phyloP scores from a whole-genome alignment of 352 stramenopile genomes.

The Proteromonas lacertae region DNA sequence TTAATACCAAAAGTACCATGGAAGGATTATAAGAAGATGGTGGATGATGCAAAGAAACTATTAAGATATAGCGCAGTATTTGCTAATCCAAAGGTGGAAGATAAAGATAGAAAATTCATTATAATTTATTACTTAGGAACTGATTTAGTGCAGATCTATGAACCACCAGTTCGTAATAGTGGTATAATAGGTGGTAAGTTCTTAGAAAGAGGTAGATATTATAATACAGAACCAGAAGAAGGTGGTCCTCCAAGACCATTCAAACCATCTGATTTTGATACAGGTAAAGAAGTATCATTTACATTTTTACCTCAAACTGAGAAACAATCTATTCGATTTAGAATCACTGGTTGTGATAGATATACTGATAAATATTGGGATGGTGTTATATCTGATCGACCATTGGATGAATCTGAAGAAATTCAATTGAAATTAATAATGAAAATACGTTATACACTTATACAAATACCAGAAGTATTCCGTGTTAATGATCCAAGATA shows the following conservation, averaged over 20 bases:
- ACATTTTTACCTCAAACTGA: no score
- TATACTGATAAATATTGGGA: no score
- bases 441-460: no score
- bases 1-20: slow-evolving; percentile 11
- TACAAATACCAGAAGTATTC: no score
- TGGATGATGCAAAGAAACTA: slow-evolving; percentile 1
- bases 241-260: slow-evolving; percentile 14
- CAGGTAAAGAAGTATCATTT: slow-evolving; percentile 16
- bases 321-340: no score
- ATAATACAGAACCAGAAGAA: no score
- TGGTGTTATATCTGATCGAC: no score
- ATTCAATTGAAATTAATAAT: no score
- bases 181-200: slow-evolving; percentile 22
- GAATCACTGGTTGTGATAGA: no score
- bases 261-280: slow-evolving; percentile 15
- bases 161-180: slow-evolving; percentile 19
- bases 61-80: slow-evolving; percentile 6
- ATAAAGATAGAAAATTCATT: slow-evolving; percentile 12
- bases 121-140: slow-evolving; percentile 15
- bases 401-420: no score
- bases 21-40: slow-evolving; percentile 3
- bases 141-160: slow-evolving; percentile 14
- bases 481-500: no score
- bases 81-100: slow-evolving; percentile 6
- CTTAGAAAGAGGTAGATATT: slow-evolving; percentile 7